Conservation (phyloP, 1,284 basidiomycete genomes). For the Tylopilus sp. region DNA sequence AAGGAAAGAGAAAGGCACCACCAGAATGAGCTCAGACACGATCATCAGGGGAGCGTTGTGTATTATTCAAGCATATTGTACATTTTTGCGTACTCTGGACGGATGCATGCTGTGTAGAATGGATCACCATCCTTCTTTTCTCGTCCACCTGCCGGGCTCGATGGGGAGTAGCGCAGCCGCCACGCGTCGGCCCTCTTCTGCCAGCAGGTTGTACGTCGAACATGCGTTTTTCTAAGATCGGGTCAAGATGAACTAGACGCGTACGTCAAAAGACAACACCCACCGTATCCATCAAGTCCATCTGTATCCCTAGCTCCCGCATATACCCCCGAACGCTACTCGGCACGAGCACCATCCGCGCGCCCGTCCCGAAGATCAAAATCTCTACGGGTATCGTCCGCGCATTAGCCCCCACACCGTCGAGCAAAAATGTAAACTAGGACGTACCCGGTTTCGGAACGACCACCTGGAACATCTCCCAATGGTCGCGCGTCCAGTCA, state of each 20-base stretch:
- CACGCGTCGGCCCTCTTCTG: constrained; percentile 93
- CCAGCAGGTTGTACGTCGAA: constrained; percentile 92
- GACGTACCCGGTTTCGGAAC: constrained; percentile 84
- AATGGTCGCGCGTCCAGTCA: constrained; percentile 80
- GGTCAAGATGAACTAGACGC: background rate
- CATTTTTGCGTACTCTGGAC: constrained; percentile 6
- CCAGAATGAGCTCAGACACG: constrained; percentile 32
- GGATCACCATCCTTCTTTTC: constrained; percentile 15
- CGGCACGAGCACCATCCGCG: constrained; percentile 78
- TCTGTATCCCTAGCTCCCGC: constrained; percentile 84
- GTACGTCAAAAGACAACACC: constrained; percentile 40
- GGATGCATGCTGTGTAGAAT: background rate
- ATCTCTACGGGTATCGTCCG: constrained; percentile 76
- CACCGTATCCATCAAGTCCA: constrained; percentile 97
- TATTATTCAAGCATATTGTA: constrained; percentile 32
- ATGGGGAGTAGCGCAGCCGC: constrained; percentile 88
- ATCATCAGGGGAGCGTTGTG: background rate
- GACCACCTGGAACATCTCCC: constrained; percentile 84
- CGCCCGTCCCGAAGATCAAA: constrained; percentile 90
- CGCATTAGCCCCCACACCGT: background rate
- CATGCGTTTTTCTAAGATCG: constrained; percentile 76
- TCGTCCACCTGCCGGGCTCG: constrained; percentile 32
- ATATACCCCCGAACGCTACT: constrained; percentile 75
- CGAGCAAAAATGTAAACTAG: background rate
- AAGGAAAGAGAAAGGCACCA: constrained; percentile 61